A percentile compares a stretch with the other conserved stretches of the same genome.
These are phyloP conservation scores for Achaetomiella virescens DNA, from an alignment of 495 filamentous ascomycete species.

Conservation along the genomic window DNA sequence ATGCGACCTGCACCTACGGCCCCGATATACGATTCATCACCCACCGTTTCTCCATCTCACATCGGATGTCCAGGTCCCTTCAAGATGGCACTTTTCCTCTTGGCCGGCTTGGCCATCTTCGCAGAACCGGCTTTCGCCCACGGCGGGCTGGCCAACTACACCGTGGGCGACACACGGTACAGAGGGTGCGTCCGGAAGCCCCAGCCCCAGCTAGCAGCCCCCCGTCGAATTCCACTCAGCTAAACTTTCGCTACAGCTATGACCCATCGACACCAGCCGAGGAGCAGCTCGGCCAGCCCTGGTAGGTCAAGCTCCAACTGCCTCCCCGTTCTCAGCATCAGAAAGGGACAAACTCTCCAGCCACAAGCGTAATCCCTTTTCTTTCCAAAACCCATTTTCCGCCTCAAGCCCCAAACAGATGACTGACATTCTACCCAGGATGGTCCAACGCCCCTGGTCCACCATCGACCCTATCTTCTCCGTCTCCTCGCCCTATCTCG, in stretches of 20 bases:
- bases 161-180: conserved; percentile 44
- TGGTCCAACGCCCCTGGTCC: conserved; percentile 39
- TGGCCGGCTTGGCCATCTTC: conserved; percentile 26
- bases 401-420: too few species aligned
- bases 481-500: conserved; percentile 29
- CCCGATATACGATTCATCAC: not conserved
- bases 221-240: not conserved
- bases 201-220: not conserved
- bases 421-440: too few species aligned
- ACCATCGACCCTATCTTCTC: conserved; percentile 42
- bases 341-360: too few species aligned
- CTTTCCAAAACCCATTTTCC: too few species aligned
- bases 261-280: conserved; percentile 31
- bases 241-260: conserved; percentile 27
- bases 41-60: not conserved
- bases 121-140: conserved; percentile 29
- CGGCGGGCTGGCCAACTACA: conserved; percentile 45
- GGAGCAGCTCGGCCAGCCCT: conserved; percentile 36
- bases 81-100: conserved; percentile 17
- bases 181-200: conserved; percentile 32
- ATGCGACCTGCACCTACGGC: not conserved
- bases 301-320: too few species aligned
- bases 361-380: too few species aligned
- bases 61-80: not conserved
- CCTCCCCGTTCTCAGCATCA: too few species aligned